Base-by-base conservation (phyloP, 306 rosid species). In the Prunus mume region DNA sequence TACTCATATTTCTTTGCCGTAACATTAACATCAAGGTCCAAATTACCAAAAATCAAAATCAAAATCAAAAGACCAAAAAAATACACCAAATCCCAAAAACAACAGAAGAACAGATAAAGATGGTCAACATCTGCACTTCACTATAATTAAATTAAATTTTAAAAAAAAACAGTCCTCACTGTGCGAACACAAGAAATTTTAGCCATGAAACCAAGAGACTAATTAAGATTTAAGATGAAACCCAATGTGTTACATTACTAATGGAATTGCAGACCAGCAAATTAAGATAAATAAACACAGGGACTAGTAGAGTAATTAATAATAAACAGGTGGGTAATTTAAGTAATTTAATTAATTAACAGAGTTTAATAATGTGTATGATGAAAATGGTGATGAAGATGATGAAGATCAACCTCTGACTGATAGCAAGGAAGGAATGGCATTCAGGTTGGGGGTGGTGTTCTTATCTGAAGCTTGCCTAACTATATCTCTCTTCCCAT, bases 351-450 rank as follows among this genome's bases (percentile, higher is more conserved):
- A 73, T 17, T 73, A 45, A 73, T 73, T 24, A 61, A 46, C 69
- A 61, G n/a, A 46, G 57, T n/a, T 73, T 58, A 14, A 50, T 69
- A 60, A 46, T 61, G 77, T 74, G 69, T 74, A 60, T 73, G 28
- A 56, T 10, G 27, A 20, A 4, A 18, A 65, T 8, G 25, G 1
- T 34, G 7, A 63, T 47, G 52, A 12, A 47, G 51, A 22, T 34
- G 7, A 63, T 47, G 51, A 47, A 47, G 52, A 22, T 66, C 63
- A 86, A 81, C 87, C 73, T 80, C 87, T 74, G 56, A 85, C 96
- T 66, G 96, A 72, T 13, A 92, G 87, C 80, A 92, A 84, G 11
- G 97, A 92, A 81, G 97, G 97, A 76, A 92, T 84, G 6, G 90
- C 96, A 38, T 93, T 82, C 45, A 92, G 79, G 71, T 87, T 88